These are phyloP conservation scores for Blastobotrys aristatus DNA, from an alignment of 1,139 yeast genomes.

Conservation along the genomic window DNA sequence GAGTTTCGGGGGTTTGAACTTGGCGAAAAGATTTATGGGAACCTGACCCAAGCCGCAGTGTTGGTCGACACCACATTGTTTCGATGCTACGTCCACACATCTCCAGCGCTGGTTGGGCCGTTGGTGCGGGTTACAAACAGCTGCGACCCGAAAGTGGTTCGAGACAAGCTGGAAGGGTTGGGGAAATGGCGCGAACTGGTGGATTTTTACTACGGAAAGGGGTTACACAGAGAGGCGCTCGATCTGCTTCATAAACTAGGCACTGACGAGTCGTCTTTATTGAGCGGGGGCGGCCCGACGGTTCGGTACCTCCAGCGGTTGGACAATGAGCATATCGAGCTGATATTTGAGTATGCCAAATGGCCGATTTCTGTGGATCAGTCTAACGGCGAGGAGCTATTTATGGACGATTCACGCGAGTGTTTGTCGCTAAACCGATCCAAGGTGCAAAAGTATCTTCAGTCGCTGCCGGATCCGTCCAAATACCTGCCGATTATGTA, in stretches of 20 bases:
- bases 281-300: conserved; percentile 45
- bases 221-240: conserved; percentile 64
- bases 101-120: conserved; percentile 76
- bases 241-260: conserved; percentile 43
- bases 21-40: conserved; percentile 30
- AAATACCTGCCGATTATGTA: conserved; percentile 45
- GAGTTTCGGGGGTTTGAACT: conserved; percentile 28
- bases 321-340: conserved; percentile 44
- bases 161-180: conserved; percentile 47
- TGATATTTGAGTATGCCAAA: conserved; percentile 55
- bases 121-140: conserved; percentile 68
- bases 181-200: conserved; percentile 62
- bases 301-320: conserved; percentile 64
- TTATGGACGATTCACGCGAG: conserved; percentile 62
- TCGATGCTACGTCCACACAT: conserved; percentile 60
- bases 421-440: conserved; percentile 47
- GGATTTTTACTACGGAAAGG: conserved; percentile 68
- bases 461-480: conserved; percentile 23
- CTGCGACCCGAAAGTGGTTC: conserved; percentile 65
- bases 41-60: conserved; percentile 40
- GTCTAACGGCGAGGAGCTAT: conserved; percentile 47
- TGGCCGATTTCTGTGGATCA: conserved; percentile 49
- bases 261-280: conserved; percentile 12
- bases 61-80: conserved; percentile 78
- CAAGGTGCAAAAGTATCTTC: conserved; percentile 48